Conservation (phyloP, 2,329 filamentous ascomycete genomes). For the Elsinoe batatas region DNA sequence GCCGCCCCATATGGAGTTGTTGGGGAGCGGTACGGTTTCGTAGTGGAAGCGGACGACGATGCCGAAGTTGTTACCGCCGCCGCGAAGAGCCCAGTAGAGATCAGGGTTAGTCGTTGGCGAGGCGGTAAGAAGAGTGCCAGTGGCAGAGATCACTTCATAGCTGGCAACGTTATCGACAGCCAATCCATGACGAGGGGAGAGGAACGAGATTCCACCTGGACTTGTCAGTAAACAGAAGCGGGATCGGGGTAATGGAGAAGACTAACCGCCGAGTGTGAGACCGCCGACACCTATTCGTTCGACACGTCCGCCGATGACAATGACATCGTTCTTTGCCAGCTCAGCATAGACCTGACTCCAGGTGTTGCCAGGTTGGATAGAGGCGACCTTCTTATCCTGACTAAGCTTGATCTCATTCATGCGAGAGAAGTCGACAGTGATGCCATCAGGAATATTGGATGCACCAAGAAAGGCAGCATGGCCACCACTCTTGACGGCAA, state of each 20-base stretch:
- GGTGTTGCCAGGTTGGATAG: slow-evolving; percentile 17
- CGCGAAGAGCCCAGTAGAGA: slow-evolving; percentile 45
- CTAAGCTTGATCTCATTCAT: slow-evolving; percentile 18
- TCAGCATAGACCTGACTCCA: slow-evolving; percentile 17
- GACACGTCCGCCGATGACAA: slow-evolving; percentile 53
- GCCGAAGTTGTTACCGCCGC: slow-evolving; percentile 41
- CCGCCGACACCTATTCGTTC: slow-evolving; percentile 54
- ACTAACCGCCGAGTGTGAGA: slow-evolving; percentile 43
- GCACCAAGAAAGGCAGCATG: slow-evolving; percentile 20
- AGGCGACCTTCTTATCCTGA: slow-evolving; percentile 15
- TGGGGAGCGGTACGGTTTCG: slow-evolving; percentile 4
- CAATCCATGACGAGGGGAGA: slow-evolving; percentile 1
- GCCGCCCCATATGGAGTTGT: slow-evolving; percentile 3
- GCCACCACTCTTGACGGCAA: slow-evolving; percentile 24
- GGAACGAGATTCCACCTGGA: slow-evolving; percentile 5
- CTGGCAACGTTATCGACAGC: slow-evolving; percentile 6
- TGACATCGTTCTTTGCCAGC: slow-evolving; percentile 37
- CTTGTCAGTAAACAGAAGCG: no score
- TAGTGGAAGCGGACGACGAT: slow-evolving; percentile 18
- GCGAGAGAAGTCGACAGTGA: slow-evolving; percentile 20
- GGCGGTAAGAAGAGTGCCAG: slow-evolving; percentile 40
- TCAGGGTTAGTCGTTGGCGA: slow-evolving; percentile 36
- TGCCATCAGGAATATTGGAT: slow-evolving; percentile 21
- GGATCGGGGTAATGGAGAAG: neutral
- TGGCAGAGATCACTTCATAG: slow-evolving; percentile 35